A percentile compares a stretch with the other conserved stretches of the same genome.
Evolutionary conservation across 768 basidiomycete species (phyloP).

Genomic region (Pleurotus ostreatus): DNA sequence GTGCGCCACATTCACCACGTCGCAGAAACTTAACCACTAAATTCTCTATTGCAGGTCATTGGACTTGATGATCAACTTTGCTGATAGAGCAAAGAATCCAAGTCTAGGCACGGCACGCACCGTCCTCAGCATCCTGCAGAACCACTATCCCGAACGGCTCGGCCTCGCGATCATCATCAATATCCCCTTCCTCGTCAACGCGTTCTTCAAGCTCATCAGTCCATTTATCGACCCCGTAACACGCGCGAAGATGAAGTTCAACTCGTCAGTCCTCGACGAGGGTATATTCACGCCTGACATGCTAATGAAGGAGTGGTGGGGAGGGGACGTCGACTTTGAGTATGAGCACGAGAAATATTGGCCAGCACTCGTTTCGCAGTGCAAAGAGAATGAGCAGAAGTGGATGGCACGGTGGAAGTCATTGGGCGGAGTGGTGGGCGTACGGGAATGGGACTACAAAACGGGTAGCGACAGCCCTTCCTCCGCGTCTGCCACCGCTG

Average conservation of each 20-base stretch:
- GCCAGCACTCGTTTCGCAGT: constrained; percentile 55
- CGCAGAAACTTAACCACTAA: background rate
- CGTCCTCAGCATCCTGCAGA: constrained; percentile 63
- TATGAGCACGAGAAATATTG: constrained; percentile 79
- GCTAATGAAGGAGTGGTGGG: constrained; percentile 70
- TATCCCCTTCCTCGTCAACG: constrained; percentile 72
- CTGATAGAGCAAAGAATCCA: constrained; percentile 62
- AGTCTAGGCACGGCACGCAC: constrained; percentile 37
- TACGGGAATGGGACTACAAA: constrained; percentile 82
- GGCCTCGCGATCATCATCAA: constrained; percentile 72
- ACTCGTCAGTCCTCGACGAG: constrained; percentile 62
- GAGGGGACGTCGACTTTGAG: constrained; percentile 60
- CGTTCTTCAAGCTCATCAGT: constrained; percentile 73
- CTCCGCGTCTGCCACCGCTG: background rate
- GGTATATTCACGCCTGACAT: constrained; percentile 66
- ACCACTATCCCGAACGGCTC: constrained; percentile 85
- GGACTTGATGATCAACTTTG: constrained; percentile 70
- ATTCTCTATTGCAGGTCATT: constrained; percentile 43
- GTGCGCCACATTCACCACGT: constrained; percentile 33
- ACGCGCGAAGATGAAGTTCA: constrained; percentile 70
- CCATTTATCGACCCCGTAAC: constrained; percentile 86
- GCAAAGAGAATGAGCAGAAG: constrained; percentile 41
- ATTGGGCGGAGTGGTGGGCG: constrained; percentile 65
- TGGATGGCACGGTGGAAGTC: constrained; percentile 63
- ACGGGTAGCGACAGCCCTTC: background rate